Evolutionary conservation across 345 rosid genomes (phyloP), one percentile per base, ranked within the genome.

Genomic region (Bretschneidera sinensis): DNA sequence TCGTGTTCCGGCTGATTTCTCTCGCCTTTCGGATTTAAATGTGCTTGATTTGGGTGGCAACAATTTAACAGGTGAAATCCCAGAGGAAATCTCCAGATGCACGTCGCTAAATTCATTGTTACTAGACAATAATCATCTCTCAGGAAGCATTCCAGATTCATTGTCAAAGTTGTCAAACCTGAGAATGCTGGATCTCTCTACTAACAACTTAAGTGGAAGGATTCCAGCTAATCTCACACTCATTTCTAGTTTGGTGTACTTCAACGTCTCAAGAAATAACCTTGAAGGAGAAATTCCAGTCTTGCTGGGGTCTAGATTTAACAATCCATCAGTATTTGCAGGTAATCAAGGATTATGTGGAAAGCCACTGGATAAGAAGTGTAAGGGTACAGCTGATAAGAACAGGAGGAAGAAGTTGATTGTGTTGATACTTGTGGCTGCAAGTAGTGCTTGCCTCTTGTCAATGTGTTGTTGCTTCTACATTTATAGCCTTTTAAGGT

Each of bases 381-480:
- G 98, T 18, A 66, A 62, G 60, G 60, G 68, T 55, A 23, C 24
- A 15, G 67, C 61, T 9, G 79, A 67, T 21, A 79, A 65, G 76
- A 76, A 60, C 25, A 76, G 76, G 66, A 83, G 79, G 68, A 90
- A 71, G 73, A 82, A 68, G 63, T 57, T 90, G 76, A 78, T 81
- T 67, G 48, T 86, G 55, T 73, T 90, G 77, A 75, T 86, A 55
- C 83, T 64, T 4, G 76, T 79, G 61, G 81, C 81, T 43, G 88
- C 77, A 1, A 22, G 71, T 52, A 95, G 92, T 39, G 81, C 87
- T 14, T 71, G 69, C 21, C 76, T 94, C 21, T 60, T 94, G 48
- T 57, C 90, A 51, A 64, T 90, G 51, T 94, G 81, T 70, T 94
- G 99, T 68, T 89, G 95, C 71, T 86, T 85, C 81, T 94, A 90